Evolutionary conservation across 768 basidiomycete species (phyloP).

Genomic region (Rhodotorula taiwanensis): DNA sequence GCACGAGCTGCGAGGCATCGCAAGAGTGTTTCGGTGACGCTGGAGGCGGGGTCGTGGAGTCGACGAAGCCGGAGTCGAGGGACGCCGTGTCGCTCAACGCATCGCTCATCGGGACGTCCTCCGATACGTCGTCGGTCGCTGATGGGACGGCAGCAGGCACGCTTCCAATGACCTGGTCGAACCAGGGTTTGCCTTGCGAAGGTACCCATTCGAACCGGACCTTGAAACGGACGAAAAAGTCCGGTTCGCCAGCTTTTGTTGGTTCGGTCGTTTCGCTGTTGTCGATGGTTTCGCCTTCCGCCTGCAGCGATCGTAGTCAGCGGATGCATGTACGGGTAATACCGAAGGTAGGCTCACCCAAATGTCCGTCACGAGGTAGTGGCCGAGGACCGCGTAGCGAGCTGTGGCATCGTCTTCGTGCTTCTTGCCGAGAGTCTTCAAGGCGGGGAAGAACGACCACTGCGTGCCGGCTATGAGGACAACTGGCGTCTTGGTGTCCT

Average conservation of each 20-base stretch:
- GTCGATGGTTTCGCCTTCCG: conserved; percentile 16
- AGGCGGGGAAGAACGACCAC: conserved; percentile 15
- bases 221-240: conserved; percentile 23
- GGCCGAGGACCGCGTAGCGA: conserved; percentile 19
- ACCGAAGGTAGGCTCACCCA: no score
- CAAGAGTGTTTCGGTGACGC: no score
- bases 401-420: background rate
- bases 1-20: background rate
- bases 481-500: conserved; percentile 12
- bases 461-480: conserved; percentile 22
- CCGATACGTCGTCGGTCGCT: no score
- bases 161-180: conserved; percentile 17
- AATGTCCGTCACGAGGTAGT: conserved; percentile 23
- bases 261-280: background rate
- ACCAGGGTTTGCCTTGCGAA: conserved; percentile 31
- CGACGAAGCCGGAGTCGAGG: background rate
- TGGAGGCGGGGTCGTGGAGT: background rate
- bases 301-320: no score
- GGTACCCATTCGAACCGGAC: conserved; percentile 33
- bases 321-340: no score
- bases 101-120: no score
- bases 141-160: conserved; percentile 1
- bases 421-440: background rate
- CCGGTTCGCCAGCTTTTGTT: background rate
- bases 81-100: background rate